These are phyloP conservation scores for Fusarium scirpi DNA, from an alignment of 2,329 filamentous ascomycete species.

Conservation along the genomic window DNA sequence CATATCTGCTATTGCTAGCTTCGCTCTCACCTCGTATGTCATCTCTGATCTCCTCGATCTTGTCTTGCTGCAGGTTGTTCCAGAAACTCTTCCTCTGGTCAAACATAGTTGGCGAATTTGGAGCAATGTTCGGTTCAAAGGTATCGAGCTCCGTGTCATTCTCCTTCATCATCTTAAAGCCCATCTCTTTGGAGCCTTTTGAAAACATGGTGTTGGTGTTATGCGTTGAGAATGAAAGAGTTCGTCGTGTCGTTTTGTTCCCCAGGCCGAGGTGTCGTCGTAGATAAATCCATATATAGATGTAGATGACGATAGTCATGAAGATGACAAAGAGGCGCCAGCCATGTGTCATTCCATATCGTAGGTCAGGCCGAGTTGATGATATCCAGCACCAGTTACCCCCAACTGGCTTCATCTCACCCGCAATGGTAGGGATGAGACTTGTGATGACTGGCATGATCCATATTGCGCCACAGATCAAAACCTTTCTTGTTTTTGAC, in stretches of 20 bases:
- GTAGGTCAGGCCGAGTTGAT: constrained; percentile 51
- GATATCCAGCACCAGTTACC: constrained; percentile 64
- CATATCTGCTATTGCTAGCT: not conserved
- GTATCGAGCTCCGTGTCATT: constrained; percentile 25
- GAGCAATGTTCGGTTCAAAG: constrained; percentile 7
- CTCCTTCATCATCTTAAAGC: constrained; percentile 26
- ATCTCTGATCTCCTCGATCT: constrained; percentile 17
- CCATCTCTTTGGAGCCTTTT: constrained; percentile 5
- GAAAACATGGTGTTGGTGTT: constrained; percentile 22
- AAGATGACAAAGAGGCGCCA: constrained; percentile 60
- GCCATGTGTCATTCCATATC: constrained; percentile 59
- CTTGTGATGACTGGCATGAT: constrained; percentile 37
- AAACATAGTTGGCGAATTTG: constrained; percentile 7
- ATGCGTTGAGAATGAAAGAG: constrained; percentile 8
- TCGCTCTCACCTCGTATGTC: constrained; percentile 20
- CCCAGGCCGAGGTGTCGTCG: constrained; percentile 19
- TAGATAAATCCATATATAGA: constrained; percentile 53
- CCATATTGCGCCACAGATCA: constrained; percentile 39
- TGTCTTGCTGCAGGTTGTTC: not conserved
- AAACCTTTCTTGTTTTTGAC: constrained; percentile 22
- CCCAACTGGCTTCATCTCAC: constrained; percentile 50
- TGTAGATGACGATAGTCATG: constrained; percentile 55
- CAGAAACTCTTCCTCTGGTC: not conserved
- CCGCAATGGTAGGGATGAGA: constrained; percentile 31
- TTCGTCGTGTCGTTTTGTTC: not conserved